A percentile compares a stretch with the other conserved stretches of the same genome.
These are phyloP conservation scores for Irpex sp. DNA, from an alignment of 1,284 basidiomycete species.

Conservation along the genomic window DNA sequence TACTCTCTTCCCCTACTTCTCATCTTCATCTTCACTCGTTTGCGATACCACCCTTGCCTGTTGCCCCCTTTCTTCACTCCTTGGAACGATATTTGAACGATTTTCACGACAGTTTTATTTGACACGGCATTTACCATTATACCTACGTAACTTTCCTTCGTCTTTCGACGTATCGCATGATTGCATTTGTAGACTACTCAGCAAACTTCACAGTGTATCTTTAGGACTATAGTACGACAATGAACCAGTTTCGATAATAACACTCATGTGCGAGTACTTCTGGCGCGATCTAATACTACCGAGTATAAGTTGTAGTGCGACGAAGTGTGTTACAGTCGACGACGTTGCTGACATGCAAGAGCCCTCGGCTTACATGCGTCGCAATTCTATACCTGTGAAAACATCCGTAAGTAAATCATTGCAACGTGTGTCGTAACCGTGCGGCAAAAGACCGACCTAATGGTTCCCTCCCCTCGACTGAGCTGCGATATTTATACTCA, in stretches of 20 bases:
- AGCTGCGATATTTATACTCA: slow-evolving; percentile 4
- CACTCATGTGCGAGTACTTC: not conserved
- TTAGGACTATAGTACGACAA: not conserved
- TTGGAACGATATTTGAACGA: not conserved
- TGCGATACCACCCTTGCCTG: not conserved
- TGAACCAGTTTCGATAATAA: not conserved
- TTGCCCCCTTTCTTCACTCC: not conserved
- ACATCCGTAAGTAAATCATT: not conserved
- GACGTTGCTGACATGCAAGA: no score
- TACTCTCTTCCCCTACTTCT: not conserved
- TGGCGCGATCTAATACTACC: no score
- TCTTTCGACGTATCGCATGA: not conserved
- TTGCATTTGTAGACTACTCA: slow-evolving; percentile 1
- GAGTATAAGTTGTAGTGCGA: no score
- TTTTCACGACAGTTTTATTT: not conserved
- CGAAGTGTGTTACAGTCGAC: no score
- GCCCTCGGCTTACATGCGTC: not conserved
- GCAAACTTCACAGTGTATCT: not conserved
- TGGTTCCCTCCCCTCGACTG: not conserved
- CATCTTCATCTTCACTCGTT: not conserved
- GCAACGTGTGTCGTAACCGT: not conserved
- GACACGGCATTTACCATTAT: not conserved
- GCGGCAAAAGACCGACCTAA: not conserved
- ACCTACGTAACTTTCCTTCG: not conserved
- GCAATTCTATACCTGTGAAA: not conserved